A percentile compares a stretch with the other conserved stretches of the same genome.
Conservation (phyloP, 441 rosid genomes). For the Croton setiger region DNA sequence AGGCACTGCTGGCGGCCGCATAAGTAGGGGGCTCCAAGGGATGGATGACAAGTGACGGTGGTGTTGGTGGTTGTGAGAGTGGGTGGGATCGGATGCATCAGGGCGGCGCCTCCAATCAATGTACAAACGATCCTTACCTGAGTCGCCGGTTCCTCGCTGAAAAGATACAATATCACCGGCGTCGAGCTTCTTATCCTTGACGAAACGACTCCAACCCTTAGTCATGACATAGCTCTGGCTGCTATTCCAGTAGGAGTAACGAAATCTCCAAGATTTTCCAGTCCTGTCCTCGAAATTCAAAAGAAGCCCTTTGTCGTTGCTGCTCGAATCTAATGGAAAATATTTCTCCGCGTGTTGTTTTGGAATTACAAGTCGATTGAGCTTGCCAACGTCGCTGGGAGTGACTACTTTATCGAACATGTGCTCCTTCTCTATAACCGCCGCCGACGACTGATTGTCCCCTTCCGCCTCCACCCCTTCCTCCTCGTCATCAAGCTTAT, state of each 20-base stretch:
- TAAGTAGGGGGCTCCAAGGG: conserved; percentile 45
- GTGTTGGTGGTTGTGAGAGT: neutral
- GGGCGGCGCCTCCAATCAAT: conserved; percentile 94
- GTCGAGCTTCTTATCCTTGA: conserved; percentile 92
- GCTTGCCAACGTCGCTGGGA: conserved; percentile 79
- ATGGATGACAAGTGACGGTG: conserved; percentile 28
- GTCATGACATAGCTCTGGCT: conserved; percentile 99
- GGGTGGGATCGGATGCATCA: conserved; percentile 36
- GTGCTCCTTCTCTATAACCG: conserved; percentile 18
- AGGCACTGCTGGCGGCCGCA: conserved; percentile 28
- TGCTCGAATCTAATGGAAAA: conserved; percentile 76
- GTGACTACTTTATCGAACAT: conserved; percentile 27
- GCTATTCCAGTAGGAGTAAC: conserved; percentile 95
- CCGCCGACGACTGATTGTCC: too few relatives aligned
- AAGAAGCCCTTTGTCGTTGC: conserved; percentile 74
- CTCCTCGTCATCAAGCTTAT: too few relatives aligned
- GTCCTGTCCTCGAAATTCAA: conserved; percentile 81
- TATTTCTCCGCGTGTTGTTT: conserved; percentile 94
- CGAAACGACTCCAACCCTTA: conserved; percentile 99
- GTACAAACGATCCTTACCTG: conserved; percentile 49
- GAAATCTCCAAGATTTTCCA: conserved; percentile 89
- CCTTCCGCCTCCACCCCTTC: too few relatives aligned
- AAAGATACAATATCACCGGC: conserved; percentile 92
- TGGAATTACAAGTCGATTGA: conserved; percentile 92
- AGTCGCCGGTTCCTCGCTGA: conserved; percentile 71